A percentile compares a stretch with the other conserved stretches of the same genome.
Conservation (phyloP, 306 rosid genomes). For the Sindora glabra region DNA sequence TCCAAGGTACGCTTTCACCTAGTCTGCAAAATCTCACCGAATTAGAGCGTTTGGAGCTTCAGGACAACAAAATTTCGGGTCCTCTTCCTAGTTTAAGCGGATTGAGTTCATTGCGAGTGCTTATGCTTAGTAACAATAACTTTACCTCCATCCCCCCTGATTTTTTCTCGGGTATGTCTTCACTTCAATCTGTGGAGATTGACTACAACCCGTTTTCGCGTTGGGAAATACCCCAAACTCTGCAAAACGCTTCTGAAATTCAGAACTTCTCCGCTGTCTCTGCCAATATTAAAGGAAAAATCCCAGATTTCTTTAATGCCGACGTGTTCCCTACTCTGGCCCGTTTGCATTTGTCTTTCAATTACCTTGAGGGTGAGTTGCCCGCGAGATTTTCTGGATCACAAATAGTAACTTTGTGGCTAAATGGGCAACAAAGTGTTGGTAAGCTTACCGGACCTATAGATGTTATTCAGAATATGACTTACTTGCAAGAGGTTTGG, state of each 20-base stretch:
- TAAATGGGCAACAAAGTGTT: conserved; percentile 63
- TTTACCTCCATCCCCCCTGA: conserved; percentile 48
- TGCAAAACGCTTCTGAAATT: conserved; percentile 40
- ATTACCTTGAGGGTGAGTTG: conserved; percentile 49
- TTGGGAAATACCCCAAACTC: conserved; percentile 58
- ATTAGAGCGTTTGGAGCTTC: conserved; percentile 64
- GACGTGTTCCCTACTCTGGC: conserved; percentile 43
- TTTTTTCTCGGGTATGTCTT: conserved; percentile 50
- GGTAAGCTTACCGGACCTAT: conserved; percentile 46
- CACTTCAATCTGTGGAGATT: conserved; percentile 49
- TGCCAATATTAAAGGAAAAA: conserved; percentile 49
- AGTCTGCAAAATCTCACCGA: conserved; percentile 41
- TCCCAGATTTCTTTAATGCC: conserved; percentile 47
- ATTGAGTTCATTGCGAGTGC: conserved; percentile 35
- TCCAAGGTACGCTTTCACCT: conserved; percentile 33
- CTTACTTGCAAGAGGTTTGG: conserved; percentile 65
- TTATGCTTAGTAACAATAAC: conserved; percentile 43
- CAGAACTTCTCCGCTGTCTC: conserved; percentile 76
- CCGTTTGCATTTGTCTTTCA: conserved; percentile 65
- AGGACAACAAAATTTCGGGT: conserved; percentile 67
- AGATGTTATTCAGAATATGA: conserved; percentile 62
- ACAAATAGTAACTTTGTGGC: conserved; percentile 62
- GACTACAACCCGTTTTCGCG: conserved; percentile 62
- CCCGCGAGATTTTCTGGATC: conserved; percentile 44
- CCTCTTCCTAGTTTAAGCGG: conserved; percentile 58